Conservation (phyloP, 2,329 filamentous ascomycete genomes). For the Pyrenophora graminea region DNA sequence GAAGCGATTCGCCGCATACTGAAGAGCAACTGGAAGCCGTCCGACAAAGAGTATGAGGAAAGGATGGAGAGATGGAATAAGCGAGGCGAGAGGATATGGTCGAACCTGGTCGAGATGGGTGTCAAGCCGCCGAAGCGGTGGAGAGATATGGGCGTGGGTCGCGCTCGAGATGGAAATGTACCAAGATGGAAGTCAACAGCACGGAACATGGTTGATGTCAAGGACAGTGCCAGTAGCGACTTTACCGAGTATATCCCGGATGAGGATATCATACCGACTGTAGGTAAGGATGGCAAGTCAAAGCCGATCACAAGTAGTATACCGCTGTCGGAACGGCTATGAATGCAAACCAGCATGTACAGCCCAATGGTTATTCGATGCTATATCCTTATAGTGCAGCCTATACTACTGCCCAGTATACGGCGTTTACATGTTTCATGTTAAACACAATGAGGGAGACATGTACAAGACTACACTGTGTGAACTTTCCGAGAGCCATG, state of each 20-base stretch:
- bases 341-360: not conserved
- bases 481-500: too few relatives aligned
- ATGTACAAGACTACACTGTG: too few relatives aligned
- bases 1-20: constrained; percentile 89
- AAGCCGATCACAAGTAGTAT: constrained; percentile 5
- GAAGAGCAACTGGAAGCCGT: constrained; percentile 74
- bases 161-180: constrained; percentile 28
- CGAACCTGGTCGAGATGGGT: constrained; percentile 54
- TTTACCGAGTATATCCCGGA: constrained; percentile 14
- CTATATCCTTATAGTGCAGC: too few relatives aligned
- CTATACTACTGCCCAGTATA: too few relatives aligned
- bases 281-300: constrained; percentile 18
- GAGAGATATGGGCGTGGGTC: constrained; percentile 52
- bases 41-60: constrained; percentile 51
- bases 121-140: constrained; percentile 61
- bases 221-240: constrained; percentile 28
- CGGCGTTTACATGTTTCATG: too few relatives aligned
- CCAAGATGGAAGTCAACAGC: constrained; percentile 41
- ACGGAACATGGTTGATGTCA: constrained; percentile 36
- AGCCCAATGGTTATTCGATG: too few relatives aligned
- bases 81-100: constrained; percentile 55
- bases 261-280: constrained; percentile 40
- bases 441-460: too few relatives aligned
- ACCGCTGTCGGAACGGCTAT: constrained; percentile 3
- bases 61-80: constrained; percentile 53